A percentile compares a stretch with the other conserved stretches of the same genome.
Conservation (phyloP, 805 yeast species). For the Saccharomycopsis javanensis region DNA sequence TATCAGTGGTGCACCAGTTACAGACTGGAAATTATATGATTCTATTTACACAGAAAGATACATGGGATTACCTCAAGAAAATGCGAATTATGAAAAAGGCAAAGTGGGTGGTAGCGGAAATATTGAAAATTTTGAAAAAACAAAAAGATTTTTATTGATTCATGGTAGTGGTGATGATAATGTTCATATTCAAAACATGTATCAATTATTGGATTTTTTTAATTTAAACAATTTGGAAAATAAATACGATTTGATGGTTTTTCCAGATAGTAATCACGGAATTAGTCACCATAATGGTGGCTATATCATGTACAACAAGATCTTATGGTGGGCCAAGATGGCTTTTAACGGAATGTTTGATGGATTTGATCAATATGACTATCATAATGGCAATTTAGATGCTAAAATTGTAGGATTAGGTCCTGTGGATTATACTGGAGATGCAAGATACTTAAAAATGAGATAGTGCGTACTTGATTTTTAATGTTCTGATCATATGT, state of each 20-base stretch:
- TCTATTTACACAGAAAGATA: slow-evolving; percentile 75
- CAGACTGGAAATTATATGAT: slow-evolving; percentile 67
- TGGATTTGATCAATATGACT: slow-evolving; percentile 17
- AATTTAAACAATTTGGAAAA: slow-evolving; percentile 55
- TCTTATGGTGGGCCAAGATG: slow-evolving; percentile 51
- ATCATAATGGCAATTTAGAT: slow-evolving; percentile 14
- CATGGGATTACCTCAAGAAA: slow-evolving; percentile 46
- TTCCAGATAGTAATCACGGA: slow-evolving; percentile 75
- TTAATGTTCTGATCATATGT: not conserved
- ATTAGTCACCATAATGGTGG: slow-evolving; percentile 67
- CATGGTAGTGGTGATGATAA: slow-evolving; percentile 84
- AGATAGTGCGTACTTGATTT: not conserved
- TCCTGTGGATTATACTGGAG: not conserved
- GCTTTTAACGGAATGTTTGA: slow-evolving; percentile 48
- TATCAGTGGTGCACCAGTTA: slow-evolving; percentile 79
- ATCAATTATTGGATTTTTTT: slow-evolving; percentile 50
- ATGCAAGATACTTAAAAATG: slow-evolving; percentile 2
- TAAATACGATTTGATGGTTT: slow-evolving; percentile 57
- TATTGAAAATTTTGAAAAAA: slow-evolving; percentile 31
- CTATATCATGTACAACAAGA: slow-evolving; percentile 56
- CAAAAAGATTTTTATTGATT: slow-evolving; percentile 53
- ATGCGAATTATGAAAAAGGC: slow-evolving; percentile 40
- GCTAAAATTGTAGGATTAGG: not conserved
- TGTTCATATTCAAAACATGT: slow-evolving; percentile 67
- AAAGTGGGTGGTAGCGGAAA: slow-evolving; percentile 35